These are phyloP conservation scores for Hypoxylon intermedium DNA, from an alignment of 495 filamentous ascomycete species.

Conservation along the genomic window DNA sequence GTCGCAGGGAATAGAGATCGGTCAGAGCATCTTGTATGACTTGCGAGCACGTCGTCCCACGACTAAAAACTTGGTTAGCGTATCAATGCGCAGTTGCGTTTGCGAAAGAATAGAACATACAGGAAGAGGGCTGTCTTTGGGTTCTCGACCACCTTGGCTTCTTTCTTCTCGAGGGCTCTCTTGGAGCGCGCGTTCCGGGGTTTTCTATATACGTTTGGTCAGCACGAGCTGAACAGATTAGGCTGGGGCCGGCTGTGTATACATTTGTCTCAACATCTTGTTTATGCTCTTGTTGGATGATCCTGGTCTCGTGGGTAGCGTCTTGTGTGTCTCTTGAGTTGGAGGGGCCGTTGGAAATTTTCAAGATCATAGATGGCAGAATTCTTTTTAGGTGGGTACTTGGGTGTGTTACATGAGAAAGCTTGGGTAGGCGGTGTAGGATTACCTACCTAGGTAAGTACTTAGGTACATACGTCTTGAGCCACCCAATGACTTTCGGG, in stretches of 20 bases:
- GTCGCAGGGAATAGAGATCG: conserved; percentile 81
- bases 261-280: conserved; percentile 37
- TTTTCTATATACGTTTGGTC: conserved; percentile 63
- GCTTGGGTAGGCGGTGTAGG: conserved; percentile 22
- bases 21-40: conserved; percentile 78
- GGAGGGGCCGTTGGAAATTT: conserved; percentile 36
- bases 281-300: conserved; percentile 2
- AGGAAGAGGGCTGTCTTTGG: conserved; percentile 87
- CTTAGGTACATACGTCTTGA: no score
- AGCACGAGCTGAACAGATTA: neutral
- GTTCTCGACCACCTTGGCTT: conserved; percentile 86
- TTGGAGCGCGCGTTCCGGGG: conserved; percentile 93
- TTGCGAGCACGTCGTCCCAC: conserved; percentile 79
- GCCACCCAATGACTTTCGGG: no score
- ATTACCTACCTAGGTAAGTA: neutral
- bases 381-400: conserved; percentile 20
- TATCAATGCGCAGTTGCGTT: neutral
- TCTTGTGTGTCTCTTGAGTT: conserved; percentile 1
- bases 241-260: neutral
- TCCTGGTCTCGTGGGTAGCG: neutral
- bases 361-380: conserved; percentile 26
- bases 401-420: no score
- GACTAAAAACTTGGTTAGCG: conserved; percentile 39
- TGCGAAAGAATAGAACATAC: conserved; percentile 12
- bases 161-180: conserved; percentile 87